Percentiles rank a stretch among this genome's conserved stretches.
Evolutionary conservation across 345 rosid genomes (phyloP).

Genomic region (Gossypium ekmanianum): DNA sequence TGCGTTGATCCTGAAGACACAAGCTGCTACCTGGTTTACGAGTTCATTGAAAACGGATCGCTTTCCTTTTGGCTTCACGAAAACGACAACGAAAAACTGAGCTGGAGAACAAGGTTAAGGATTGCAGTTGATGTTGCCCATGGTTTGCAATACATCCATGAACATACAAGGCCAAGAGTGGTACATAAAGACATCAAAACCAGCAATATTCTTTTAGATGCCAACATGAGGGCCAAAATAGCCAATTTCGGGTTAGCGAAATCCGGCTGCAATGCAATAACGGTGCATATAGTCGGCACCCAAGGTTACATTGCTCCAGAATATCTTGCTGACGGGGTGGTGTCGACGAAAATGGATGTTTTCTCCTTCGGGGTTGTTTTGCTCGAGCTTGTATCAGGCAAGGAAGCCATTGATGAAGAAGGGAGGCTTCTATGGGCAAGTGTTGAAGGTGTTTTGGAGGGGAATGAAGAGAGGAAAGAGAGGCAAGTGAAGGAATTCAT

Average conservation of each 20-base stretch:
- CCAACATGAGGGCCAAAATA: conserved; percentile 60
- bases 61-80: conserved; percentile 57
- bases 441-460: conserved; percentile 31
- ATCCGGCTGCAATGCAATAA: conserved; percentile 75
- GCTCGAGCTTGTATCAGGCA: conserved; percentile 63
- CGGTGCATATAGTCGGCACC: conserved; percentile 71
- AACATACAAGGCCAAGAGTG: conserved; percentile 65
- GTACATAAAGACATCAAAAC: conserved; percentile 73
- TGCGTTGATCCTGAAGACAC: conserved; percentile 55
- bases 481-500: conserved; percentile 34
- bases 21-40: conserved; percentile 58
- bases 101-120: conserved; percentile 54
- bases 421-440: conserved; percentile 51
- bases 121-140: conserved; percentile 58
- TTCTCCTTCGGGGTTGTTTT: conserved; percentile 69
- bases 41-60: conserved; percentile 52
- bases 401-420: conserved; percentile 48
- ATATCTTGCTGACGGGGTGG: conserved; percentile 56
- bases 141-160: conserved; percentile 75
- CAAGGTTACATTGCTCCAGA: conserved; percentile 80
- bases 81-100: conserved; percentile 27
- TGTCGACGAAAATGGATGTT: conserved; percentile 64
- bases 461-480: conserved; percentile 31
- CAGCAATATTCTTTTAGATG: conserved; percentile 60
- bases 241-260: conserved; percentile 73